Evolutionary conservation across 352 stramenopile genomes (phyloP).

Genomic region (Pythium utonaiense): DNA sequence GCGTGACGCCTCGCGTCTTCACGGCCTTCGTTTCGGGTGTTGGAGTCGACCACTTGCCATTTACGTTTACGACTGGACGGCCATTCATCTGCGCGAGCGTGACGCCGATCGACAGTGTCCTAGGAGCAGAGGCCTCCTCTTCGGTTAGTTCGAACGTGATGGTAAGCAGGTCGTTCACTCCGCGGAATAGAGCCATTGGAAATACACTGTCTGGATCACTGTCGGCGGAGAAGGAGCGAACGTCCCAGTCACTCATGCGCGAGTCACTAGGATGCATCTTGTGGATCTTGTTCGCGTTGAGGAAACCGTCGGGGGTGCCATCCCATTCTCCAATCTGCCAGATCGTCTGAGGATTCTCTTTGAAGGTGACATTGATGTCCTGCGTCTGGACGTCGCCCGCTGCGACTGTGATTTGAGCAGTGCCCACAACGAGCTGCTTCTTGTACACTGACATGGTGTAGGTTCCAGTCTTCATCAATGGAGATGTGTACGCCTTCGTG

Average conservation of each 20-base stretch:
- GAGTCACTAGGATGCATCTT: constrained; percentile 45
- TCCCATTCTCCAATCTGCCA: constrained; percentile 56
- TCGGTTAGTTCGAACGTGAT: constrained; percentile 33
- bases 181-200: constrained; percentile 44
- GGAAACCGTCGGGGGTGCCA: constrained; percentile 42
- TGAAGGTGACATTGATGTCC: constrained; percentile 27
- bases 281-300: constrained; percentile 55
- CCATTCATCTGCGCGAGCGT: constrained; percentile 33
- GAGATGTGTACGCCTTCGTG: constrained; percentile 30
- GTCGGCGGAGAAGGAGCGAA: constrained; percentile 25
- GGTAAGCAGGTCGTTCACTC: constrained; percentile 38
- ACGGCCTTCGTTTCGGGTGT: constrained; percentile 29
- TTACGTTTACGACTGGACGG: constrained; percentile 31
- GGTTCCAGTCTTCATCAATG: constrained; percentile 39
- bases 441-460: constrained; percentile 58
- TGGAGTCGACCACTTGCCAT: constrained; percentile 39
- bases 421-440: constrained; percentile 45
- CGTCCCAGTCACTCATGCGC: constrained; percentile 32
- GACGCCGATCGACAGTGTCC: constrained; percentile 38
- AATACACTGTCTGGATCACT: constrained; percentile 27
- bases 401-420: constrained; percentile 24
- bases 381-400: constrained; percentile 15
- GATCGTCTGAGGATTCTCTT: constrained; percentile 22
- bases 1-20: constrained; percentile 45
- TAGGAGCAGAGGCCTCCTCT: constrained; percentile 18